Evolutionary conservation across 2,329 filamentous ascomycete genomes (phyloP).

Genomic region (Dryadomyces quercus-mongolicae): DNA sequence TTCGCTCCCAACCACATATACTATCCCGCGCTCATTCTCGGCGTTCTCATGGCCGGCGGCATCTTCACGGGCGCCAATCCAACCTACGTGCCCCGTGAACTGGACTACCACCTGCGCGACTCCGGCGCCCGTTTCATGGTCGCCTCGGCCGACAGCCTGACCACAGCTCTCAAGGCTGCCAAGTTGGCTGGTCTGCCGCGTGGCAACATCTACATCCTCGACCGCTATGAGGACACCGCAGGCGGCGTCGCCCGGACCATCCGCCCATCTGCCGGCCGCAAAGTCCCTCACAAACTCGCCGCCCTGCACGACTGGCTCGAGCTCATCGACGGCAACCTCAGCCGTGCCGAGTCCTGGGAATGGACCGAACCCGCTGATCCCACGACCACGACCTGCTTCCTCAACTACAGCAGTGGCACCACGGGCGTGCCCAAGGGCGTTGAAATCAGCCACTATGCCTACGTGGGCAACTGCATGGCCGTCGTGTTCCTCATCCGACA

Average conservation of each 20-base stretch:
- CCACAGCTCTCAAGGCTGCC: slow-evolving; percentile 56
- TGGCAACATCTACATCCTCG: slow-evolving; percentile 52
- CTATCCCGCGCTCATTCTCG: slow-evolving; percentile 59
- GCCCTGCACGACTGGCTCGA: slow-evolving; percentile 50
- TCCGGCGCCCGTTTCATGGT: slow-evolving; percentile 57
- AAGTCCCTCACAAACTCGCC: slow-evolving; percentile 10
- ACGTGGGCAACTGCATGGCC: slow-evolving; percentile 58
- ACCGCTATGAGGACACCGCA: slow-evolving; percentile 32
- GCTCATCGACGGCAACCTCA: slow-evolving; percentile 35
- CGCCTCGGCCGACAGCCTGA: slow-evolving; percentile 45
- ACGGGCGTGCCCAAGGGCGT: slow-evolving; percentile 80
- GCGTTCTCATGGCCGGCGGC: slow-evolving; percentile 64
- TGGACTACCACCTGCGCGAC: slow-evolving; percentile 65
- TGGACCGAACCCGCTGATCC: slow-evolving; percentile 49
- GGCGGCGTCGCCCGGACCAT: slow-evolving; percentile 8
- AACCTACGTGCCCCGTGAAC: slow-evolving; percentile 48
- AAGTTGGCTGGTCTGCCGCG: slow-evolving; percentile 39
- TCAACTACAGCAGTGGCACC: slow-evolving; percentile 72
- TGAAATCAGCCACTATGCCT: slow-evolving; percentile 66
- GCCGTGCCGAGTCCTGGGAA: slow-evolving; percentile 42
- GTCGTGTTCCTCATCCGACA: slow-evolving; percentile 31
- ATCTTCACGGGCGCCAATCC: slow-evolving; percentile 54
- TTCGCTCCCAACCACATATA: slow-evolving; percentile 65
- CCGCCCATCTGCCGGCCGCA: slow-evolving; percentile 8
- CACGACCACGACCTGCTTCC: slow-evolving; percentile 44